Conservation (phyloP, 2,329 filamentous ascomycete genomes). For the Aspergillus sergii region DNA sequence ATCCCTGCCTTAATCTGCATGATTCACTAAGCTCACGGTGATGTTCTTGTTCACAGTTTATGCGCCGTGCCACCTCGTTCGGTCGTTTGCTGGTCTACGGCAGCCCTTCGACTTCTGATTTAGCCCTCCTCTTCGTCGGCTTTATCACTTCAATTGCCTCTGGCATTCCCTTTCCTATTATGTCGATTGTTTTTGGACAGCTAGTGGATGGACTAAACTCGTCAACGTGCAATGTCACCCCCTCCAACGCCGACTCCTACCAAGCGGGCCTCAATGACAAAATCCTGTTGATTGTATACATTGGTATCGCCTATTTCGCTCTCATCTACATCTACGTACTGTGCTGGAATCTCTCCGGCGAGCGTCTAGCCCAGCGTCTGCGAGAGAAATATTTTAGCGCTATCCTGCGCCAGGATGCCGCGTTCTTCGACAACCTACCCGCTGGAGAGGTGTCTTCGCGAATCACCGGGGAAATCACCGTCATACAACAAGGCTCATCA, state of each 20-base stretch:
- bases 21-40: neutral
- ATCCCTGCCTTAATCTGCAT: neutral
- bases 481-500: conserved; percentile 67
- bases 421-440: conserved; percentile 65
- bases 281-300: conserved; percentile 64
- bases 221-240: conserved; percentile 23
- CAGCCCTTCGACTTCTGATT: conserved; percentile 17
- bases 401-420: conserved; percentile 63
- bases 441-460: conserved; percentile 66
- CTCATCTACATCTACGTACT: conserved; percentile 66
- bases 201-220: conserved; percentile 43
- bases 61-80: neutral
- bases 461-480: conserved; percentile 66
- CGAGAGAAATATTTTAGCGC: conserved; percentile 62
- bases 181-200: conserved; percentile 44
- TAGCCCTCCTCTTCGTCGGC: conserved; percentile 30
- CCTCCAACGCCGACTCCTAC: conserved; percentile 19
- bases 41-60: neutral
- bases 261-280: conserved; percentile 48
- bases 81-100: conserved; percentile 6
- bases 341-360: conserved; percentile 66
- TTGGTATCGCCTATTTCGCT: conserved; percentile 64
- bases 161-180: conserved; percentile 41
- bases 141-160: conserved; percentile 36
- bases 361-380: conserved; percentile 64